These are phyloP conservation scores for Trichoderma cornu-damae DNA, from an alignment of 2,329 filamentous ascomycete species.

Conservation along the genomic window DNA sequence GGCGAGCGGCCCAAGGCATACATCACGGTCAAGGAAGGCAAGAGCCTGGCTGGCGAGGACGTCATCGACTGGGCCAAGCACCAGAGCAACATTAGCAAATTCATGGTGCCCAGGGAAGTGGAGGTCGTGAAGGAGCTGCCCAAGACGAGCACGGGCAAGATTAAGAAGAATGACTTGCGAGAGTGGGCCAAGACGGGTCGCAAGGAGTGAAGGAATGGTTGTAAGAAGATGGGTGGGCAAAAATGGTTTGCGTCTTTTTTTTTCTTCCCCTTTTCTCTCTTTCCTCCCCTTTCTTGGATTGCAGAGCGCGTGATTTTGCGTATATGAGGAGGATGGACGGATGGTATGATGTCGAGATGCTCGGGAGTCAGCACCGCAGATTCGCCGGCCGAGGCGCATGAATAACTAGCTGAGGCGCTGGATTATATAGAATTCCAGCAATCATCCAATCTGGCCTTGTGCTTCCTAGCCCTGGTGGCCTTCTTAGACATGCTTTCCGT, in stretches of 20 bases:
- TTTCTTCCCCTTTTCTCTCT: no score
- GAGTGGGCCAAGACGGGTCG: slow-evolving; percentile 61
- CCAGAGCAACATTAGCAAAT: slow-evolving; percentile 75
- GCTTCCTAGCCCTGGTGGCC: neutral
- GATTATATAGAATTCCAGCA: neutral
- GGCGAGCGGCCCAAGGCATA: slow-evolving; percentile 95
- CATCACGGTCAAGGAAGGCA: slow-evolving; percentile 71
- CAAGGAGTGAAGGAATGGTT: slow-evolving; percentile 18
- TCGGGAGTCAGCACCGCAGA: neutral
- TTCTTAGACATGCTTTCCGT: neutral
- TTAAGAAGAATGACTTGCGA: slow-evolving; percentile 88
- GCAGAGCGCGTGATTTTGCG: no score
- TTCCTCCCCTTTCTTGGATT: no score
- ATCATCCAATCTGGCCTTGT: no score
- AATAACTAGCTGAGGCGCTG: neutral
- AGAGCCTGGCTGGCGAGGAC: slow-evolving; percentile 45
- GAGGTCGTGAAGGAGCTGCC: slow-evolving; percentile 83
- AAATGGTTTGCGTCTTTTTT: neutral
- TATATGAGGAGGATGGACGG: neutral
- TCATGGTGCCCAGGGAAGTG: slow-evolving; percentile 73
- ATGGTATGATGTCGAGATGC: neutral
- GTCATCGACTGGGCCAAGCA: slow-evolving; percentile 83
- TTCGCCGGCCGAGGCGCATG: neutral
- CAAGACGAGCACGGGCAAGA: slow-evolving; percentile 95
- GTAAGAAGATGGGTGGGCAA: no score